A percentile compares a stretch with the other conserved stretches of the same genome.
Evolutionary conservation across 2,329 filamentous ascomycete species (phyloP).

Genomic region (Mycosphaerella sp.): DNA sequence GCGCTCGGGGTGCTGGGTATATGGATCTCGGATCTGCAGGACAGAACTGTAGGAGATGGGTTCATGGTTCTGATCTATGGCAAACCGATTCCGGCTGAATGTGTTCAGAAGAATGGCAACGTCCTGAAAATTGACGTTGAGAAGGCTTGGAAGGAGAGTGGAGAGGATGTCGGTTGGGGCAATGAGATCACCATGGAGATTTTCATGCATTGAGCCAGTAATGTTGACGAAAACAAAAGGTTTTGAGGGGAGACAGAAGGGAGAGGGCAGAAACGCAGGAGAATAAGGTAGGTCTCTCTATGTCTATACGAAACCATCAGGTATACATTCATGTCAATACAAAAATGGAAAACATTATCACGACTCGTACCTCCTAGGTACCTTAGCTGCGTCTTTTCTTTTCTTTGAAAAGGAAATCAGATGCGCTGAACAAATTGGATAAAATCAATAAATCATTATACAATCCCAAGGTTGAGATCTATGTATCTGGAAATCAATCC

Average conservation of each 20-base stretch:
- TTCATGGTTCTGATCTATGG: constrained; percentile 58
- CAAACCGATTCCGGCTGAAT: constrained; percentile 59
- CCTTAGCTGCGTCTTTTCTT: too few relatives aligned
- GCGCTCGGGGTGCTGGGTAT: constrained; percentile 72
- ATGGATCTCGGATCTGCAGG: constrained; percentile 65
- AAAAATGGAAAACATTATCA: too few relatives aligned
- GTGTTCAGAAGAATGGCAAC: constrained; percentile 48
- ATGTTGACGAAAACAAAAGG: background rate
- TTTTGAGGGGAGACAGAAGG: background rate
- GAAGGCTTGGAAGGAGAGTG: constrained; percentile 69
- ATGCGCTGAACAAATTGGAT: too few relatives aligned
- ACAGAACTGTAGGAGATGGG: constrained; percentile 36
- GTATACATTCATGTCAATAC: too few relatives aligned
- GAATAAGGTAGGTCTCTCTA: too few relatives aligned
- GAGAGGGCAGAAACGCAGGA: background rate
- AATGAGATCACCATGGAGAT: constrained; percentile 71
- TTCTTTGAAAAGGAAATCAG: too few relatives aligned
- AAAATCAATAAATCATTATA: too few relatives aligned
- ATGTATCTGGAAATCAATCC: too few relatives aligned
- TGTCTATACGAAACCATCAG: too few relatives aligned
- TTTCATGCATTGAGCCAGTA: constrained; percentile 36
- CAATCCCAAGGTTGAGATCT: too few relatives aligned
- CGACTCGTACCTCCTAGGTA: too few relatives aligned
- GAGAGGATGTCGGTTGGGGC: constrained; percentile 64
- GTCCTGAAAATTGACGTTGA: constrained; percentile 73